phyloP scores from a whole-genome alignment of 2,329 filamentous ascomycete species.

The Colletotrichum eleusines region DNA sequence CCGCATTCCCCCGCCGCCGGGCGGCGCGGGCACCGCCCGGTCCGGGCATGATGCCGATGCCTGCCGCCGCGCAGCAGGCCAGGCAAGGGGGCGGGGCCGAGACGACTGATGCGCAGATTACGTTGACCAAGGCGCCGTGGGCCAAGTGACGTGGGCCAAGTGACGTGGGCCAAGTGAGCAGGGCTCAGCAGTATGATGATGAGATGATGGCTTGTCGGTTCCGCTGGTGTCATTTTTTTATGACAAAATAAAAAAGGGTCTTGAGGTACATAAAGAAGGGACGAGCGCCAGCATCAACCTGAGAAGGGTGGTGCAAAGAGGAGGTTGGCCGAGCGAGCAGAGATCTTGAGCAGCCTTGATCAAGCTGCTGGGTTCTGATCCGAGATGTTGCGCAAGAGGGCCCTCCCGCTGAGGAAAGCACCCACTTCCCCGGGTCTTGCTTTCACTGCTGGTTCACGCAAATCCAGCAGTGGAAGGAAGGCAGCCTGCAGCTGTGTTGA shows the following conservation, averaged over 20 bases:
- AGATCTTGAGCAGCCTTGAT: neutral
- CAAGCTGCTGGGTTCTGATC: neutral
- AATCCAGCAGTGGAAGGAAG: neutral
- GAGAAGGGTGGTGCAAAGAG: neutral
- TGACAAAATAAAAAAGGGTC: neutral
- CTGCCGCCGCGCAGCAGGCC: conserved; percentile 25
- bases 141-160: no score
- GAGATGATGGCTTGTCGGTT: neutral
- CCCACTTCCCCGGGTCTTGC: neutral
- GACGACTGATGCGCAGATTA: conserved; percentile 54
- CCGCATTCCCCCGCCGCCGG: conserved; percentile 51
- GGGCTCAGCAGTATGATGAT: neutral
- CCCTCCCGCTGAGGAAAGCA: neutral
- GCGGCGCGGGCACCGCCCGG: conserved; percentile 19
- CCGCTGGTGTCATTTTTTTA: neutral
- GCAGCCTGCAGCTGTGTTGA: neutral
- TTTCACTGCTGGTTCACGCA: neutral
- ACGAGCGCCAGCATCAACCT: neutral
- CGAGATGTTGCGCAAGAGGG: neutral
- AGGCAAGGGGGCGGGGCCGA: conserved; percentile 44
- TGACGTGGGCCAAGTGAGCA: conserved; percentile 58
- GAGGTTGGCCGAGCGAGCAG: neutral
- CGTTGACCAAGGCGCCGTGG: conserved; percentile 62
- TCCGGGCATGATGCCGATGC: conserved; percentile 41
- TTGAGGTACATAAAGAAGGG: neutral